A percentile compares a stretch with the other conserved stretches of the same genome.
These are phyloP conservation scores for Crassisporium funariophilum DNA, from an alignment of 768 basidiomycete species.

Conservation along the genomic window DNA sequence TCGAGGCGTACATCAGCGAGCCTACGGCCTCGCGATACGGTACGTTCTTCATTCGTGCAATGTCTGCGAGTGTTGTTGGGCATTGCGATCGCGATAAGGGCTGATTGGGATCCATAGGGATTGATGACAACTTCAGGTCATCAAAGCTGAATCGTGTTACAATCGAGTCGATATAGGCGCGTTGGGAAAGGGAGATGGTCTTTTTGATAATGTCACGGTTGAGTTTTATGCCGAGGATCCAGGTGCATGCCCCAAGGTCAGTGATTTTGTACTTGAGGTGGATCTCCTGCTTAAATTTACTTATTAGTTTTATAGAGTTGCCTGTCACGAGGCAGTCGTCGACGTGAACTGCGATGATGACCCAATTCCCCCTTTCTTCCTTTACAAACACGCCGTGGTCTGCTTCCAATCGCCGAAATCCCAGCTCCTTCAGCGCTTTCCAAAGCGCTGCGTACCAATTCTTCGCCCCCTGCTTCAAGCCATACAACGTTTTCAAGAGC, in stretches of 20 bases:
- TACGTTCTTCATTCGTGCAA: too few relatives aligned
- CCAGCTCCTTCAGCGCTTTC: slow-evolving; percentile 20
- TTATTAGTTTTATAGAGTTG: slow-evolving; percentile 7
- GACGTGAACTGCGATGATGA: slow-evolving; percentile 29
- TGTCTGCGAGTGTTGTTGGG: slow-evolving; percentile 6
- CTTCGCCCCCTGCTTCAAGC: slow-evolving; percentile 31
- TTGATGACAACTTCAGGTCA: slow-evolving; percentile 18
- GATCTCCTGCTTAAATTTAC: slow-evolving; percentile 18
- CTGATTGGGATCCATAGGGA: slow-evolving; percentile 13
- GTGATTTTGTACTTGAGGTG: slow-evolving; percentile 10
- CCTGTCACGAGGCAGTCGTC: slow-evolving; percentile 26
- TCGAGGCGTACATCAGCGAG: too few relatives aligned
- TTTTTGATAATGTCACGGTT: slow-evolving; percentile 16
- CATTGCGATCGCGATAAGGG: slow-evolving; percentile 4
- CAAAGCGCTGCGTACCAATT: slow-evolving; percentile 30
- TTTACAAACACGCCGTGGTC: slow-evolving; percentile 28
- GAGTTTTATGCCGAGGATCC: slow-evolving; percentile 34
- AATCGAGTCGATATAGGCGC: slow-evolving; percentile 30
- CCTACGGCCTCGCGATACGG: too few relatives aligned
- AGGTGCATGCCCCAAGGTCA: slow-evolving; percentile 21
- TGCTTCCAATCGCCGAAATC: slow-evolving; percentile 16
- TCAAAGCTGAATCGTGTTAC: slow-evolving; percentile 18
- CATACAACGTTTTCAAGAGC: slow-evolving; percentile 18
- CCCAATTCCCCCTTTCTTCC: slow-evolving; percentile 6
- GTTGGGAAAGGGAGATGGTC: slow-evolving; percentile 32